Evolutionary conservation across 805 yeast genomes (phyloP).

Genomic region (Pichia pseudocactophila): DNA sequence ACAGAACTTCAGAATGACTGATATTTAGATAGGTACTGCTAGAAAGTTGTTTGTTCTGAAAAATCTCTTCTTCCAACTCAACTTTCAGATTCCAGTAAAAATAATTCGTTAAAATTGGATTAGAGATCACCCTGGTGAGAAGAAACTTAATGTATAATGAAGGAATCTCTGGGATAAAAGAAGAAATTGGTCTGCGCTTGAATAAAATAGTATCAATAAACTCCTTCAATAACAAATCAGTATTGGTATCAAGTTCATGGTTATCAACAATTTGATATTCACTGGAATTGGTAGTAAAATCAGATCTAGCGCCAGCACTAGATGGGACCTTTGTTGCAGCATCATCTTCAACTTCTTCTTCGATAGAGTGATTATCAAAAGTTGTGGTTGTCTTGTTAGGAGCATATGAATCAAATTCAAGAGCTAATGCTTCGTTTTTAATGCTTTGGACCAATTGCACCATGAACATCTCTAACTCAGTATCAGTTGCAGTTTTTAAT

Average conservation of each 20-base stretch:
- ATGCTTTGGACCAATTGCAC: conserved; percentile 89
- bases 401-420: conserved; percentile 9
- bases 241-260: conserved; percentile 16
- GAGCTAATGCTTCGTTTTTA: conserved; percentile 51
- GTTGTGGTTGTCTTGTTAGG: conserved; percentile 4
- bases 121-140: conserved; percentile 59
- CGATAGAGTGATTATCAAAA: conserved; percentile 11
- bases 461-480: conserved; percentile 70
- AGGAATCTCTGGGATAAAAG: conserved; percentile 16
- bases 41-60: conserved; percentile 13
- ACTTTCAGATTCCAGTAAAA: conserved; percentile 91
- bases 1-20: too few relatives aligned
- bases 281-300: conserved; percentile 23
- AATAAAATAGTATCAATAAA: conserved; percentile 18
- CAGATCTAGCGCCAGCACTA: conserved; percentile 13
- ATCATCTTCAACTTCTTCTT: conserved; percentile 9
- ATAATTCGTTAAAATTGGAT: conserved; percentile 64
- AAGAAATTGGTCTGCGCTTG: conserved; percentile 10
- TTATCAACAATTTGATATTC: conserved; percentile 27
- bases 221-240: conserved; percentile 13
- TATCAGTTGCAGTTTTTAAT: conserved; percentile 66
- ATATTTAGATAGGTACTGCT: neutral
- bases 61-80: conserved; percentile 61
- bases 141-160: conserved; percentile 71
- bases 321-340: conserved; percentile 1